Evolutionary conservation across 441 rosid genomes (phyloP).

Genomic region (Macaranga tanarius): DNA sequence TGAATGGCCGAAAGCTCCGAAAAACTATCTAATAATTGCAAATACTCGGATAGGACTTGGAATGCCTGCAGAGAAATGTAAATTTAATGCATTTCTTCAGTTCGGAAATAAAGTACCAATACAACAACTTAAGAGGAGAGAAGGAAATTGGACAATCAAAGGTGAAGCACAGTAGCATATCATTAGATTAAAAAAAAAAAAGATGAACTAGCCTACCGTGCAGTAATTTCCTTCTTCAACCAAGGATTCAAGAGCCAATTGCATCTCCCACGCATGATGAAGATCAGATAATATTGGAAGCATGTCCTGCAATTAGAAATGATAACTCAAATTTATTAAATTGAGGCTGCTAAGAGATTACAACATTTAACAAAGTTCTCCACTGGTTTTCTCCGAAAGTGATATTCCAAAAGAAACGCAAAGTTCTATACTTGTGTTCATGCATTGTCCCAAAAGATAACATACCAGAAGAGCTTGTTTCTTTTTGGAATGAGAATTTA

Average conservation of each 20-base stretch:
- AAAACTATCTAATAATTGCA: constrained; percentile 89
- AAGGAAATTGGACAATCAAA: constrained; percentile 10
- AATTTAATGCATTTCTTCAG: constrained; percentile 24
- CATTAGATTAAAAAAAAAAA: neutral
- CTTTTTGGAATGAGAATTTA: constrained; percentile 81
- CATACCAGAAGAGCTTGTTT: constrained; percentile 92
- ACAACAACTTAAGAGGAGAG: constrained; percentile 8
- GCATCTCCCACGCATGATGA: constrained; percentile 78
- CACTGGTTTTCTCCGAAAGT: constrained; percentile 8
- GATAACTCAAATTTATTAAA: constrained; percentile 14
- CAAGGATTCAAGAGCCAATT: constrained; percentile 76
- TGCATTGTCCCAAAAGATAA: constrained; percentile 19
- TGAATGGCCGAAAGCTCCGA: constrained; percentile 84
- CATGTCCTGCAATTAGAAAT: constrained; percentile 63
- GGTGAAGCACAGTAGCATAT: constrained; percentile 2
- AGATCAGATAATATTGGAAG: constrained; percentile 80
- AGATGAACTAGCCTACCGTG: constrained; percentile 55
- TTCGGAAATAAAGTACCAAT: constrained; percentile 17
- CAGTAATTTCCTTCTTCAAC: constrained; percentile 90
- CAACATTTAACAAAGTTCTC: neutral
- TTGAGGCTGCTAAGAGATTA: constrained; percentile 8
- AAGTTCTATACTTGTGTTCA: constrained; percentile 10
- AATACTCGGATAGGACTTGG: constrained; percentile 94
- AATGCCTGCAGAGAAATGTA: constrained; percentile 65
- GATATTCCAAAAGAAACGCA: constrained; percentile 6